phyloP scores from a whole-genome alignment of 257 asterid species.

The Solanum raphanifolium region DNA sequence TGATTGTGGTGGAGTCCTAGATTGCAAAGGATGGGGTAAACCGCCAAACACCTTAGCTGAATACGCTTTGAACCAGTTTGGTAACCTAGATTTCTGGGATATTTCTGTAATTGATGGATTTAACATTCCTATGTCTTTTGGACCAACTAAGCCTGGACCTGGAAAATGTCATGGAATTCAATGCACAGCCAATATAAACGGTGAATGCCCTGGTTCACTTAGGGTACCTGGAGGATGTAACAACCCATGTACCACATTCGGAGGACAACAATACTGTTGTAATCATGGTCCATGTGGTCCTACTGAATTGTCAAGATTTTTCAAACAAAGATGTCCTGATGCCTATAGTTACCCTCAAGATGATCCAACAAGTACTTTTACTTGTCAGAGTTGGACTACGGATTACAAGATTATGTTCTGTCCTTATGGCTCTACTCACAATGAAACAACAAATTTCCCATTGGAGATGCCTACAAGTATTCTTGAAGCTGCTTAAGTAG shows the following conservation, averaged over 20 bases:
- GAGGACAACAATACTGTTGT: conserved; percentile 29
- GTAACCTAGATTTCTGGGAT: conserved; percentile 34
- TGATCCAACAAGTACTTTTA: conserved; percentile 13
- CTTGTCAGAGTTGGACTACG: conserved; percentile 13
- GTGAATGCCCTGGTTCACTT: conserved; percentile 29
- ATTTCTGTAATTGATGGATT: conserved; percentile 44
- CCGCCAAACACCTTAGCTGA: conserved; percentile 47
- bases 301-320: conserved; percentile 22
- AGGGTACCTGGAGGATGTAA: conserved; percentile 37
- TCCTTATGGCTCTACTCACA: conserved; percentile 6
- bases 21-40: conserved; percentile 30
- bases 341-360: conserved; percentile 37
- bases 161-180: conserved; percentile 21
- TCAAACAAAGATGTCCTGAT: conserved; percentile 37
- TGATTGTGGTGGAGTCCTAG: conserved; percentile 45
- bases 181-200: conserved; percentile 26
- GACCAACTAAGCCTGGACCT: conserved; percentile 5
- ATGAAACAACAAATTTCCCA: neutral
- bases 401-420: conserved; percentile 20
- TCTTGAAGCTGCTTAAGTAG: neutral
- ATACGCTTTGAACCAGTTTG: conserved; percentile 40
- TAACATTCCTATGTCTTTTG: conserved; percentile 49
- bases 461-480: neutral
- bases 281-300: conserved; percentile 20
- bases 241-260: conserved; percentile 33